These are phyloP conservation scores for Globisporangium camurandrum DNA, from an alignment of 352 stramenopile genomes.

Conservation along the genomic window DNA sequence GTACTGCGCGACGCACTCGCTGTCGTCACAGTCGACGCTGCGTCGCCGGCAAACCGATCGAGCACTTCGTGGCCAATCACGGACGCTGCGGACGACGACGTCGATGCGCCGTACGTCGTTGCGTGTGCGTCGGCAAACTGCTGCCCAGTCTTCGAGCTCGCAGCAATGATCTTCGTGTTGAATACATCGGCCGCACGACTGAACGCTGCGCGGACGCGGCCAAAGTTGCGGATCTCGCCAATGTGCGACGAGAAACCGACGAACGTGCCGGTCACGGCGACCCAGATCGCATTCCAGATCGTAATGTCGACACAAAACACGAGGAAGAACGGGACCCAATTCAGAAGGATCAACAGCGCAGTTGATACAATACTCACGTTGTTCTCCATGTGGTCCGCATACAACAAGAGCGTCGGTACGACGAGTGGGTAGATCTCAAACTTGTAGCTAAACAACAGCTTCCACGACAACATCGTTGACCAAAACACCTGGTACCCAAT, in stretches of 20 bases:
- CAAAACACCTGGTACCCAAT: conserved; percentile 94
- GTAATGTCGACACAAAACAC: conserved; percentile 98
- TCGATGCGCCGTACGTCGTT: conserved; percentile 44
- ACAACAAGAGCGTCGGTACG: conserved; percentile 92
- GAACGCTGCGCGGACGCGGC: conserved; percentile 80
- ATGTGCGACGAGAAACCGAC: conserved; percentile 96
- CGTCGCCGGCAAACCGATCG: conserved; percentile 38
- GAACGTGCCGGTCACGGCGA: conserved; percentile 94
- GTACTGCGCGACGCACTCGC: conserved; percentile 3
- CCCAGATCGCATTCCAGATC: conserved; percentile 98
- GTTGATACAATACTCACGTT: conserved; percentile 80
- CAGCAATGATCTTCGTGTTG: conserved; percentile 77
- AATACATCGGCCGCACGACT: conserved; percentile 82
- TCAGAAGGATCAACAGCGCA: conserved; percentile 87
- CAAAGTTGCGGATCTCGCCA: conserved; percentile 93
- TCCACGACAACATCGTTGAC: conserved; percentile 92
- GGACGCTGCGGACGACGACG: too few species aligned
- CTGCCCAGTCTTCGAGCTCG: conserved; percentile 66
- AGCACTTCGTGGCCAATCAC: conserved; percentile 49
- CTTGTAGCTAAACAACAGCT: conserved; percentile 97
- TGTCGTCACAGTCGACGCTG: too few species aligned
- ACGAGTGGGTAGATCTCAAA: conserved; percentile 97
- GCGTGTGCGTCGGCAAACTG: conserved; percentile 30
- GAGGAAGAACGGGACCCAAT: conserved; percentile 97
- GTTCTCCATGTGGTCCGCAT: conserved; percentile 93